phyloP scores from a whole-genome alignment of 768 basidiomycete species.

The Fistulinella prunicolor region DNA sequence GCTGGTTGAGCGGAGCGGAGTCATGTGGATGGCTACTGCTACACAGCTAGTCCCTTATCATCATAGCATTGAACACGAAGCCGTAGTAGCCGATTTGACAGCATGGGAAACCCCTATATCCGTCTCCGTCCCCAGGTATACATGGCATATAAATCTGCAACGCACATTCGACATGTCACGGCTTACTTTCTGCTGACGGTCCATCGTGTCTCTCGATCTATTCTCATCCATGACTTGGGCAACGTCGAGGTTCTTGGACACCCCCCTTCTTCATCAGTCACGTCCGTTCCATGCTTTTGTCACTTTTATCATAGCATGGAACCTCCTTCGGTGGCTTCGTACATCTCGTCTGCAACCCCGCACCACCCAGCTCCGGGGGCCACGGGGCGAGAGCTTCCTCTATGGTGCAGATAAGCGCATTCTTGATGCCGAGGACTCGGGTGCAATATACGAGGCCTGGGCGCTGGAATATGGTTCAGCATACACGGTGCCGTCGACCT shows the following conservation, averaged over 20 bases:
- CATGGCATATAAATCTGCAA: no score
- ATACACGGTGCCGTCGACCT: conserved; percentile 13
- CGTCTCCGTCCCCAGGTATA: no score
- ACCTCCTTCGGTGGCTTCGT: conserved; percentile 6
- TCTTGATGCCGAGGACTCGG: not conserved
- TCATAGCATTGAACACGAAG: no score
- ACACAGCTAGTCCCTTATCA: no score
- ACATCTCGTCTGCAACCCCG: not conserved
- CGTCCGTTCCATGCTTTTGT: not conserved
- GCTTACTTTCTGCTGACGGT: no score
- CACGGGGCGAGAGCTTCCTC: conserved; percentile 14
- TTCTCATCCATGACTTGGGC: not conserved
- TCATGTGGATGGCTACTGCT: no score
- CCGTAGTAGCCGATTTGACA: no score
- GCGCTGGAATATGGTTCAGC: conserved; percentile 18
- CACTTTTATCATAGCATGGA: conserved; percentile 3
- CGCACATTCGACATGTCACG: no score
- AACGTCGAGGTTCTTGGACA: not conserved
- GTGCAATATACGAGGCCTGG: conserved; percentile 21
- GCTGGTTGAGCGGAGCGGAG: no score
- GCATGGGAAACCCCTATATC: no score
- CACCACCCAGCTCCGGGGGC: conserved; percentile 19
- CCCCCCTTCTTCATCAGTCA: not conserved
- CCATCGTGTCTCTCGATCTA: not conserved
- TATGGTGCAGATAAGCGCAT: conserved; percentile 15